These are phyloP conservation scores for Jaapia argillacea DNA, from an alignment of 768 basidiomycete species.

Conservation along the genomic window DNA sequence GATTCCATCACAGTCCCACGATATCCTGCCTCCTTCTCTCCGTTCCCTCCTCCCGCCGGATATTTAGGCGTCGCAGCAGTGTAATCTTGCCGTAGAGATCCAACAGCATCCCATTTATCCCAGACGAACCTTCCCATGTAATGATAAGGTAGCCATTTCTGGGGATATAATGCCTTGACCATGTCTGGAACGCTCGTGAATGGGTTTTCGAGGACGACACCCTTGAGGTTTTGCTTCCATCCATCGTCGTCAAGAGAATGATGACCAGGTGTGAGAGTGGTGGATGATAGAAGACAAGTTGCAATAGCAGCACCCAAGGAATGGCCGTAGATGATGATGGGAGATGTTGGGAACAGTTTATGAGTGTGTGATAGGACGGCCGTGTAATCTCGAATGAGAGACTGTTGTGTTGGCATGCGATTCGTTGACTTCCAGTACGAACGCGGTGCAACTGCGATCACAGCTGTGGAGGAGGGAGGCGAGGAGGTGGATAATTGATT, in stretches of 20 bases:
- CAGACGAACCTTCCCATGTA: conserved; percentile 32
- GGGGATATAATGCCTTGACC: conserved; percentile 36
- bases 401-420: conserved; percentile 25
- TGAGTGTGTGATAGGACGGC: conserved; percentile 22
- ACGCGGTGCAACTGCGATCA: conserved; percentile 35
- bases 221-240: conserved; percentile 18
- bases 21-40: conserved; percentile 9
- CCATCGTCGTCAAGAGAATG: too few species aligned
- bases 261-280: too few species aligned
- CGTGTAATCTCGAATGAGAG: conserved; percentile 30
- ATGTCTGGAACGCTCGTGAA: conserved; percentile 36
- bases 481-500: conserved; percentile 13
- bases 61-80: too few species aligned
- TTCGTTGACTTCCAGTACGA: conserved; percentile 39
- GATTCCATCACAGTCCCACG: neutral
- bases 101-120: conserved; percentile 40
- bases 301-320: conserved; percentile 37
- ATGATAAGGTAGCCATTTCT: conserved; percentile 38
- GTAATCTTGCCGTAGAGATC: too few species aligned
- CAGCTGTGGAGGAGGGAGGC: conserved; percentile 8
- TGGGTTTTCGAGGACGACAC: conserved; percentile 40
- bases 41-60: too few species aligned
- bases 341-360: conserved; percentile 20
- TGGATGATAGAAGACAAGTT: conserved; percentile 24
- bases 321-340: conserved; percentile 34